A percentile compares a stretch with the other conserved stretches of the same genome.
phyloP scores from a whole-genome alignment of 164 flowering plant genomes.

The Brasenia schreberi region DNA sequence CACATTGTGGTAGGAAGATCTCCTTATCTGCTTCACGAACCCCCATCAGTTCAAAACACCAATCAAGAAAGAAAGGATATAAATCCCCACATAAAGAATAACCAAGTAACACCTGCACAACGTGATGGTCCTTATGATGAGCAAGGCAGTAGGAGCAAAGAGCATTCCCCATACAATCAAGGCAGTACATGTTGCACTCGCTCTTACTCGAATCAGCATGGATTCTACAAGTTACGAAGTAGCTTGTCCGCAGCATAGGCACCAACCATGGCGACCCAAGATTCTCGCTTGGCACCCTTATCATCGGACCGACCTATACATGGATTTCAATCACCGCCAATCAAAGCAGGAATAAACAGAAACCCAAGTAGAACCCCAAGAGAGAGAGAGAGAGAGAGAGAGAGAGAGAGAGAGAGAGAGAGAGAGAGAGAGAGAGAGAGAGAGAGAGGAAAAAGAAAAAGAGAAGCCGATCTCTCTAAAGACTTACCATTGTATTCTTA shows the following conservation, averaged over 20 bases:
- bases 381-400: no score
- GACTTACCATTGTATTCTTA: background rate
- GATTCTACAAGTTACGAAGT: slow-evolving; percentile 32
- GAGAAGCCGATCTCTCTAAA: background rate
- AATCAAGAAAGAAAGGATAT: background rate
- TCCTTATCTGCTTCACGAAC: slow-evolving; percentile 36
- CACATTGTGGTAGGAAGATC: slow-evolving; percentile 78
- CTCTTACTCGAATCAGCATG: slow-evolving; percentile 47
- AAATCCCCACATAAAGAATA: background rate
- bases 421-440: no score
- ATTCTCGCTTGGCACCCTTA: slow-evolving; percentile 14
- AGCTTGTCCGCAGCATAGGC: slow-evolving; percentile 37
- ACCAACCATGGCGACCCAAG: slow-evolving; percentile 49
- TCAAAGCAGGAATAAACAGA: background rate
- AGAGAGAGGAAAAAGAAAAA: no score
- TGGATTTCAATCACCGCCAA: background rate
- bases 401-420: no score
- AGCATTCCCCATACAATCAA: slow-evolving; percentile 49
- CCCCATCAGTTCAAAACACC: background rate
- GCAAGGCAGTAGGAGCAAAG: slow-evolving; percentile 50
- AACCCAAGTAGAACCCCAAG: background rate
- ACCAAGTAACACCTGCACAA: slow-evolving; percentile 34
- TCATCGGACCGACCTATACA: slow-evolving; percentile 30
- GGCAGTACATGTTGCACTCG: slow-evolving; percentile 60
- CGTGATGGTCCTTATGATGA: slow-evolving; percentile 43